Conservation (phyloP, 2,329 filamentous ascomycete genomes). For the Phaeophleospora eucalypticola region DNA sequence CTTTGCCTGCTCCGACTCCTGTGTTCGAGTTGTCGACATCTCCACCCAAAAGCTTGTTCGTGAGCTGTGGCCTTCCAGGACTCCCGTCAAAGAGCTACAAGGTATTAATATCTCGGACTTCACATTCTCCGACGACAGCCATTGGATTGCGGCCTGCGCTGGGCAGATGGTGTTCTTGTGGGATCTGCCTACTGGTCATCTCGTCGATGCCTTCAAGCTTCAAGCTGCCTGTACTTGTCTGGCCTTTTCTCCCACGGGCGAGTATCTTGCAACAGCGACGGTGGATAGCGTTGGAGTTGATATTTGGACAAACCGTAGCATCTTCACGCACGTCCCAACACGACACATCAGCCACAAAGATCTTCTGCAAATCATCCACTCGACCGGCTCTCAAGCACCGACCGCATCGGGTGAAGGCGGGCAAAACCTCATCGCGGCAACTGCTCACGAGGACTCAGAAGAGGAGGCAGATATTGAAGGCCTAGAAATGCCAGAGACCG, state of each 20-base stretch:
- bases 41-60: constrained; percentile 86
- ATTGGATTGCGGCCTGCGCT: constrained; percentile 87
- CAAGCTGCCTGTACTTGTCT: constrained; percentile 76
- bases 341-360: constrained; percentile 76
- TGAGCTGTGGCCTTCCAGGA: constrained; percentile 76
- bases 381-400: constrained; percentile 42
- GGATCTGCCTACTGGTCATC: constrained; percentile 91
- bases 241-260: constrained; percentile 82
- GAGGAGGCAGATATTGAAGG: constrained; percentile 48
- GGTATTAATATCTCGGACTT: constrained; percentile 35
- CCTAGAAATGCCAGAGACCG: constrained; percentile 49
- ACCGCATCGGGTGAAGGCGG: constrained; percentile 81
- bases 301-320: constrained; percentile 89
- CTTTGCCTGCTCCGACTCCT: constrained; percentile 82
- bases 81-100: constrained; percentile 21
- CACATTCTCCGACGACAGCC: constrained; percentile 80
- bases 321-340: constrained; percentile 86
- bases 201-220: constrained; percentile 86
- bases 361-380: constrained; percentile 55
- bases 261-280: constrained; percentile 88
- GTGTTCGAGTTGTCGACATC: constrained; percentile 83
- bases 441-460: constrained; percentile 58
- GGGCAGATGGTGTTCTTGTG: constrained; percentile 79
- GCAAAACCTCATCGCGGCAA: constrained; percentile 68
- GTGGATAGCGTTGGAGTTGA: constrained; percentile 81